Evolutionary conservation across 768 basidiomycete genomes (phyloP).

Genomic region (Pleurotus cornucopiae): DNA sequence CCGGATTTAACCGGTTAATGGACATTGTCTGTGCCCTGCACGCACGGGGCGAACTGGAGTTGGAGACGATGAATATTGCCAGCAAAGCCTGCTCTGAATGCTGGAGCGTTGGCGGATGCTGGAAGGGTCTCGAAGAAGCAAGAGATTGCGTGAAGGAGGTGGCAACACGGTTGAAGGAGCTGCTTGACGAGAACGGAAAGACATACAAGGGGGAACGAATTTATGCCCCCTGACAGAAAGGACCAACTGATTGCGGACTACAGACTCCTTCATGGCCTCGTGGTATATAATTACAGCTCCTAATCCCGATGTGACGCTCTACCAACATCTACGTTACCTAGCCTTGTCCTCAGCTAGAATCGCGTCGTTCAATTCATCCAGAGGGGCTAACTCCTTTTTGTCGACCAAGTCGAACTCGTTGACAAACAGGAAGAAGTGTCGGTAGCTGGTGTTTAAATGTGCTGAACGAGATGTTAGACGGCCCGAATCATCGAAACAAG

Average conservation of each 20-base stretch:
- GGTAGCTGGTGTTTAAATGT: conserved; percentile 96
- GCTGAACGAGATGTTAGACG: conserved; percentile 44
- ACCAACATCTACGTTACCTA: conserved; percentile 22
- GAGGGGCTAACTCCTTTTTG: conserved; percentile 90
- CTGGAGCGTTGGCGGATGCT: conserved; percentile 69
- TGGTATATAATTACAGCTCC: conserved; percentile 8
- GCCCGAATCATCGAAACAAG: neutral
- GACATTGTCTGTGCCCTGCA: conserved; percentile 75
- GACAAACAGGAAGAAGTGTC: conserved; percentile 96
- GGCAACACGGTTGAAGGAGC: conserved; percentile 55
- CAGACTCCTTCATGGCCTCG: neutral
- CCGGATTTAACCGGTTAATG: conserved; percentile 64
- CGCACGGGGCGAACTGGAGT: conserved; percentile 58
- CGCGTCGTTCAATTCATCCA: conserved; percentile 93
- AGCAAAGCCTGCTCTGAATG: conserved; percentile 75
- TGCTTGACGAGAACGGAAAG: conserved; percentile 53
- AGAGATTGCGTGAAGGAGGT: conserved; percentile 58
- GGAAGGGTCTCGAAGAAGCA: conserved; percentile 63
- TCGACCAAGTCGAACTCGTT: conserved; percentile 97
- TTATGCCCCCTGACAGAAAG: conserved; percentile 9
- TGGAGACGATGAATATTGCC: conserved; percentile 72
- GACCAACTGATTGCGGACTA: neutral
- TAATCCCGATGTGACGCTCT: neutral
- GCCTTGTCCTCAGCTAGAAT: conserved; percentile 58
- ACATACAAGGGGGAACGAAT: conserved; percentile 35